A percentile compares a stretch with the other conserved stretches of the same genome.
Evolutionary conservation across 768 basidiomycete species (phyloP).

Genomic region (Rhodotorula kratochvilovae): DNA sequence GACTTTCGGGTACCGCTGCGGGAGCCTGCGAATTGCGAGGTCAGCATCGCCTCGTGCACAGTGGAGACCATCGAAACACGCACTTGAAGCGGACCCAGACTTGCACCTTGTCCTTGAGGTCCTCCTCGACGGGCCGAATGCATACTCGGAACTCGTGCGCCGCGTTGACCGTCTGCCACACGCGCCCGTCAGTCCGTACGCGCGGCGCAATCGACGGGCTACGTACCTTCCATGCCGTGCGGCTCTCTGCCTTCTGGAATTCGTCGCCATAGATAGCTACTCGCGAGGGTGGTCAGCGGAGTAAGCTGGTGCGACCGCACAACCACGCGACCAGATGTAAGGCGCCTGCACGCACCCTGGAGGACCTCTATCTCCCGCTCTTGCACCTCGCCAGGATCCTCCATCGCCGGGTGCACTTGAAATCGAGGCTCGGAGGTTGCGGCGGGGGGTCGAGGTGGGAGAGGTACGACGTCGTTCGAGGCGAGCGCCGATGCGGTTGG

Average conservation of each 20-base stretch:
- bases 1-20: constrained; percentile 29
- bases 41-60: too few species aligned
- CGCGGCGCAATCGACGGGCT: fast-evolving
- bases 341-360: constrained; percentile 5
- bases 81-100: constrained; percentile 38
- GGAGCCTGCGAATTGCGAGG: constrained; percentile 35
- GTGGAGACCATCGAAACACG: too few species aligned
- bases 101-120: constrained; percentile 29
- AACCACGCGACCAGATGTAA: fast-evolving
- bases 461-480: too few species aligned
- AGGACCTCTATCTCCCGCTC: constrained; percentile 37
- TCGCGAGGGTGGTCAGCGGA: not conserved
- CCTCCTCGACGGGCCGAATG: constrained; percentile 33
- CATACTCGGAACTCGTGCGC: constrained; percentile 36
- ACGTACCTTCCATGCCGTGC: constrained; percentile 38
- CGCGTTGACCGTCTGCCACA: constrained; percentile 30
- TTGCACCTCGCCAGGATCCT: constrained; percentile 28
- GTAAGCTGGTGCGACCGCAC: too few species aligned
- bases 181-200: not conserved
- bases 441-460: too few species aligned
- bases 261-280: constrained; percentile 38
- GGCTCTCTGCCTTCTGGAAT: constrained; percentile 23
- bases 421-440: too few species aligned
- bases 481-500: too few species aligned
- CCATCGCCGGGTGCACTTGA: constrained; percentile 1